These are phyloP conservation scores for Allium fistulosum DNA, from an alignment of 106 monocot genomes.

Conservation along the genomic window DNA sequence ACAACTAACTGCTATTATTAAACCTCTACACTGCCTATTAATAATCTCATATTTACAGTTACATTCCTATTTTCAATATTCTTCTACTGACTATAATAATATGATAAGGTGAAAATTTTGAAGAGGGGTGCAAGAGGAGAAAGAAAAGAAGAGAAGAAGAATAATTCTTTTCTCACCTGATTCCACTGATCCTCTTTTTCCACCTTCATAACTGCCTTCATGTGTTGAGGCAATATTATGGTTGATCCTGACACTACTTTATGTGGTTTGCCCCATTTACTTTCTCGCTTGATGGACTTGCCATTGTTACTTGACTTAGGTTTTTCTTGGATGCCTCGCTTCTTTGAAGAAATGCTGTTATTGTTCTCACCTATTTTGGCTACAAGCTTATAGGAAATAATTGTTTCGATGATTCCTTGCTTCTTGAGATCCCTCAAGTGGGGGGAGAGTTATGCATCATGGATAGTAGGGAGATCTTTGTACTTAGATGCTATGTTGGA, in stretches of 20 bases:
- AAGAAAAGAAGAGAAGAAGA: too few species aligned
- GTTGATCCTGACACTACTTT: not conserved
- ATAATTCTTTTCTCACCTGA: not conserved
- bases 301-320: not conserved
- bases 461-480: not conserved
- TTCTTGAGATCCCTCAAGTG: not conserved
- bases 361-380: not conserved
- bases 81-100: too few species aligned
- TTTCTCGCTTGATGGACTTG: not conserved
- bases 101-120: too few species aligned
- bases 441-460: not conserved
- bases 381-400: not conserved
- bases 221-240: not conserved
- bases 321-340: not conserved
- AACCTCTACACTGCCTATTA: too few species aligned
- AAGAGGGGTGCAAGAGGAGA: too few species aligned
- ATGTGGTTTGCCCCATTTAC: not conserved
- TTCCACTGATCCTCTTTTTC: too few species aligned
- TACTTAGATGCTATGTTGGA: constrained; percentile 3
- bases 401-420: not conserved
- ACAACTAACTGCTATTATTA: too few species aligned
- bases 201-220: not conserved
- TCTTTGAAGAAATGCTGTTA: not conserved
- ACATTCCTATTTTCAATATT: too few species aligned
- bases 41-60: too few species aligned